Conservation (phyloP, 768 basidiomycete genomes). For the Cystobasidium onofrii region DNA sequence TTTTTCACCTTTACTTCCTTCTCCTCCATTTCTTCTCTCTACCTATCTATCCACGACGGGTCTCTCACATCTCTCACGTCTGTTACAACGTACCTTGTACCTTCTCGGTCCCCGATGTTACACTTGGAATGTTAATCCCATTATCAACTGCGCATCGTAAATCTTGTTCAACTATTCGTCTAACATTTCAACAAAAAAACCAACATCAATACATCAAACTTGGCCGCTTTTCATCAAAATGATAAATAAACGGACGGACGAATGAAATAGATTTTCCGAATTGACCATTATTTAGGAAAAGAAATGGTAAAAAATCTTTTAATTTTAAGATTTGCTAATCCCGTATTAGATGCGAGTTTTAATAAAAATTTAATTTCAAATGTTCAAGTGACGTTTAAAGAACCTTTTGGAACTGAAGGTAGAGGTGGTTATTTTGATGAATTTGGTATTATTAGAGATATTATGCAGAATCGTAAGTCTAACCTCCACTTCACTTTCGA, state of each 20-base stretch:
- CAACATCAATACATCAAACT: no score
- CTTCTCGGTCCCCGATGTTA: no score
- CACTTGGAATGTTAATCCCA: no score
- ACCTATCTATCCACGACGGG: no score
- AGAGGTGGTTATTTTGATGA: constrained; percentile 99
- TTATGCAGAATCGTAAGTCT: constrained; percentile 90
- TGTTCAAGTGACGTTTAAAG: constrained; percentile 99
- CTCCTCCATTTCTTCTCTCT: not conserved
- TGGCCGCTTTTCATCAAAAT: no score
- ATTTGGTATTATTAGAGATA: constrained; percentile 96
- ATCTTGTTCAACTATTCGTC: no score
- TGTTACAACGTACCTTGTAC: no score
- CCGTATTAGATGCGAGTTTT: constrained; percentile 79
- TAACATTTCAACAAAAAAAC: no score
- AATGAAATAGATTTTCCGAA: constrained; percentile 66
- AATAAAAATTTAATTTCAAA: constrained; percentile 94
- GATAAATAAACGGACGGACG: no score
- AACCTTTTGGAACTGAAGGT: constrained; percentile 98
- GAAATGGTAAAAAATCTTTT: constrained; percentile 99
- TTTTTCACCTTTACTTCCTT: not conserved
- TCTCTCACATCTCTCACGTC: no score
- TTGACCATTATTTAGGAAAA: constrained; percentile 98
- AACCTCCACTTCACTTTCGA: no score
- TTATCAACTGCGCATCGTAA: no score
- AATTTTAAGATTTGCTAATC: constrained; percentile 88